phyloP scores from a whole-genome alignment of 2,329 filamentous ascomycete genomes.

The Dothistroma pini region DNA sequence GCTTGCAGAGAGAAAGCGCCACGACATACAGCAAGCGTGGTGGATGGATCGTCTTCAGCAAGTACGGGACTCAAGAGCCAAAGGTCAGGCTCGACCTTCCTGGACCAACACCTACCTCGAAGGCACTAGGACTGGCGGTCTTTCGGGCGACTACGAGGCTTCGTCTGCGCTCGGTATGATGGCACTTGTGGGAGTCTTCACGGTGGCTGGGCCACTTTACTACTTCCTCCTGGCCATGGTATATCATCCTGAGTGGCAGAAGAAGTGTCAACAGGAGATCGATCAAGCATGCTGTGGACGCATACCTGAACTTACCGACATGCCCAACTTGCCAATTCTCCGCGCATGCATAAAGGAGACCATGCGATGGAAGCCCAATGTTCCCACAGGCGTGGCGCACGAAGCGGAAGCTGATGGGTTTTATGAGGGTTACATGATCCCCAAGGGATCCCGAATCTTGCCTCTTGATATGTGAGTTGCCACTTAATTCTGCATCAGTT shows the following conservation, averaged over 20 bases:
- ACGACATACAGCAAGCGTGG: conserved; percentile 52
- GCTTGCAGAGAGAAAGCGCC: conserved; percentile 49
- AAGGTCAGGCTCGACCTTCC: conserved; percentile 41
- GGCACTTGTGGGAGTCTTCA: conserved; percentile 36
- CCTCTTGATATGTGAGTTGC: conserved; percentile 50
- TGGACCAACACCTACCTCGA: conserved; percentile 44
- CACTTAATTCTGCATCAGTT: not conserved
- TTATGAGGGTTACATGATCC: conserved; percentile 19
- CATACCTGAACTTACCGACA: conserved; percentile 29
- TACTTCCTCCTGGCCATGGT: conserved; percentile 42
- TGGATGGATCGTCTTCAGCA: conserved; percentile 48
- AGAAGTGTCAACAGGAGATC: conserved; percentile 34
- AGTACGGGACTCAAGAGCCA: conserved; percentile 39
- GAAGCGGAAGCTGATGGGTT: conserved; percentile 43
- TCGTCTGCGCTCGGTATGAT: conserved; percentile 37
- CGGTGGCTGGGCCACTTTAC: conserved; percentile 31
- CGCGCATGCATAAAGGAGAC: conserved; percentile 42
- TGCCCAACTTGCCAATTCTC: conserved; percentile 34
- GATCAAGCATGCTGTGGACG: conserved; percentile 27
- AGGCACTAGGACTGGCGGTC: conserved; percentile 34
- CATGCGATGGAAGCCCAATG: conserved; percentile 41
- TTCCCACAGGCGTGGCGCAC: conserved; percentile 55
- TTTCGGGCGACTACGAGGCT: conserved; percentile 37
- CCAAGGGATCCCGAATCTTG: conserved; percentile 50
- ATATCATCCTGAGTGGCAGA: conserved; percentile 48